These are phyloP conservation scores for Apostasia ramifera DNA, from an alignment of 106 monocot species.

Conservation along the genomic window DNA sequence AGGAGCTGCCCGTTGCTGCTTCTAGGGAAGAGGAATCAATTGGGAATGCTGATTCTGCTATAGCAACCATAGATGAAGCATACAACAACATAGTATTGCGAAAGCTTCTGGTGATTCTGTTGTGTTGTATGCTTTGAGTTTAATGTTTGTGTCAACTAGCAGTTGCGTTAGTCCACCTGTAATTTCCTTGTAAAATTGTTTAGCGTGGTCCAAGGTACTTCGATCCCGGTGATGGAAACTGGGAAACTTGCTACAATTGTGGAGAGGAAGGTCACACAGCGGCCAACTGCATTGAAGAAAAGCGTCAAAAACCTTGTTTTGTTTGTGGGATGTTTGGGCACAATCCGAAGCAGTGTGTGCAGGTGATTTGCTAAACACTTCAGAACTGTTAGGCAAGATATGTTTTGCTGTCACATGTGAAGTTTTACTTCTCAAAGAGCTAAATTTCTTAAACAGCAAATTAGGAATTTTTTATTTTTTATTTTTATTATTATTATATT, in stretches of 20 bases:
- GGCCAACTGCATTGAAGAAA: constrained; percentile 53
- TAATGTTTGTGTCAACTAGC: background rate
- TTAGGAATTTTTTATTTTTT: too few relatives aligned
- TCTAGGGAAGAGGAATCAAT: constrained; percentile 12
- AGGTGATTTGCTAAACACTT: constrained; percentile 22
- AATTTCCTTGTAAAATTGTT: constrained; percentile 1
- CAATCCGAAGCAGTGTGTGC: constrained; percentile 50
- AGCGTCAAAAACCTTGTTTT: constrained; percentile 78
- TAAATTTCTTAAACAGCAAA: too few relatives aligned
- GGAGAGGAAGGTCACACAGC: constrained; percentile 79
- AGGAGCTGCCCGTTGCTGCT: constrained; percentile 1
- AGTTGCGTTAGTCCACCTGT: background rate
- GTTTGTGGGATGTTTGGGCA: constrained; percentile 86
- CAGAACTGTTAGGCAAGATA: too few relatives aligned
- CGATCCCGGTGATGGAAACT: constrained; percentile 39
- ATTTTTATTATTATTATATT: too few relatives aligned
- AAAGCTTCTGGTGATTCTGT: constrained; percentile 81
- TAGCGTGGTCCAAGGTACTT: constrained; percentile 92
- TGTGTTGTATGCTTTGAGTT: constrained; percentile 4
- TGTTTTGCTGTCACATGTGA: too few relatives aligned
- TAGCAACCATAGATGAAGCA: constrained; percentile 20
- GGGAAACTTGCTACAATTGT: constrained; percentile 76
- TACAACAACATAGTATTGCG: constrained; percentile 60
- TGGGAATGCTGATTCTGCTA: constrained; percentile 24
- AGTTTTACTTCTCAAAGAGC: too few relatives aligned